Percentiles rank a stretch among this genome's conserved stretches.
These are phyloP conservation scores for Colletotrichum aenigma DNA, from an alignment of 2,329 filamentous ascomycete species.

Conservation along the genomic window DNA sequence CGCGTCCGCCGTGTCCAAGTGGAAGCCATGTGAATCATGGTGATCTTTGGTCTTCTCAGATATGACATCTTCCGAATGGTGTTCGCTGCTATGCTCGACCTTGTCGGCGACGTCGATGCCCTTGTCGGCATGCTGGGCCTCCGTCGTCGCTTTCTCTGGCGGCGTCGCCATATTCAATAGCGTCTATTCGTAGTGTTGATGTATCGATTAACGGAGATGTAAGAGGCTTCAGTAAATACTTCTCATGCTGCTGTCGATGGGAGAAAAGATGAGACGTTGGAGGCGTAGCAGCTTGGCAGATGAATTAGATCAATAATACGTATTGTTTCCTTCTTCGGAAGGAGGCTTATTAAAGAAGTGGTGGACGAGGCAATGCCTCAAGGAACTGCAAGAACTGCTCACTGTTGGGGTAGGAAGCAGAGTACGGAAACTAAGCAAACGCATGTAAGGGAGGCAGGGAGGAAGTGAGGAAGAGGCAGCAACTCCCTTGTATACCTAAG, in stretches of 20 bases:
- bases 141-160: not conserved
- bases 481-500: not conserved
- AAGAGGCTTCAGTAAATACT: not conserved
- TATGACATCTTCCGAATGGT: not conserved
- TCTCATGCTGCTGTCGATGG: not conserved
- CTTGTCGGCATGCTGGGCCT: conserved; percentile 6
- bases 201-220: not conserved
- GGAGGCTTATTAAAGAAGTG: not conserved
- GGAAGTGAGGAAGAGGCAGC: not conserved
- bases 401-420: not conserved
- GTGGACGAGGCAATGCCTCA: not conserved
- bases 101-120: not conserved
- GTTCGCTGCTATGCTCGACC: not conserved
- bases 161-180: not conserved
- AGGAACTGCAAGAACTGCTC: not conserved
- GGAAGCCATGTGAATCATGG: conserved; percentile 12
- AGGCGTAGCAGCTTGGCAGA: not conserved
- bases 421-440: not conserved
- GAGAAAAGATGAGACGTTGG: not conserved
- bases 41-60: not conserved
- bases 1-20: conserved; percentile 31
- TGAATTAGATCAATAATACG: not conserved
- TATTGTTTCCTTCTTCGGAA: not conserved
- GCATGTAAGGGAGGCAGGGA: not conserved
- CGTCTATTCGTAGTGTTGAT: not conserved